phyloP scores from a whole-genome alignment of 257 asterid species.

The Euphrasia confusa region DNA sequence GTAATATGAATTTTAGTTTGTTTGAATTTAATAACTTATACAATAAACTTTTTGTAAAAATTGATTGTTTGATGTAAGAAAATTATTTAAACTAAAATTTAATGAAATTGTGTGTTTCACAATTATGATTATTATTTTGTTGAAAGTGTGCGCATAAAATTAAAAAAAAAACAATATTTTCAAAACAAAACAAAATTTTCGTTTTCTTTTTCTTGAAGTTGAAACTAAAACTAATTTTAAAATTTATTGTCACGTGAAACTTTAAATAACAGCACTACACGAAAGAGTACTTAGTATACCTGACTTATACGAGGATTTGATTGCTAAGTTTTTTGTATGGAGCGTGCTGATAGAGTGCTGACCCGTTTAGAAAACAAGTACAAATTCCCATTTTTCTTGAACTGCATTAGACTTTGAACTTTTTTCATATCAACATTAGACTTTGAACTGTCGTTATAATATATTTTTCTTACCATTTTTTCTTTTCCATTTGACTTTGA shows the following conservation, averaged over 20 bases:
- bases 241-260: background rate
- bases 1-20: too few relatives aligned
- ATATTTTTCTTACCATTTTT: background rate
- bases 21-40: too few relatives aligned
- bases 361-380: slow-evolving; percentile 35
- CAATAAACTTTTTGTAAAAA: too few relatives aligned
- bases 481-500: slow-evolving; percentile 5
- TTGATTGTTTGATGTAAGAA: too few relatives aligned
- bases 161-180: slow-evolving; percentile 26
- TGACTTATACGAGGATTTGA: slow-evolving; percentile 60
- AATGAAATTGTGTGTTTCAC: too few relatives aligned
- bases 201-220: background rate
- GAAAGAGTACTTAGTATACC: slow-evolving; percentile 39
- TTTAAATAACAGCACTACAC: slow-evolving; percentile 25
- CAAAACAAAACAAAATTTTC: background rate
- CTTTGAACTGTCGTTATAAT: too few relatives aligned
- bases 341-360: slow-evolving; percentile 54
- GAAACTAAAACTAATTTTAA: background rate
- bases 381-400: slow-evolving; percentile 50
- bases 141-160: slow-evolving; percentile 36
- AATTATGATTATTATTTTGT: background rate
- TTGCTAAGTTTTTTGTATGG: slow-evolving; percentile 55
- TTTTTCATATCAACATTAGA: slow-evolving; percentile 9
- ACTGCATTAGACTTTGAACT: slow-evolving; percentile 28
- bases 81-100: too few relatives aligned